phyloP scores from a whole-genome alignment of 192 early-diverging fungal species.

The Backusella circina region DNA sequence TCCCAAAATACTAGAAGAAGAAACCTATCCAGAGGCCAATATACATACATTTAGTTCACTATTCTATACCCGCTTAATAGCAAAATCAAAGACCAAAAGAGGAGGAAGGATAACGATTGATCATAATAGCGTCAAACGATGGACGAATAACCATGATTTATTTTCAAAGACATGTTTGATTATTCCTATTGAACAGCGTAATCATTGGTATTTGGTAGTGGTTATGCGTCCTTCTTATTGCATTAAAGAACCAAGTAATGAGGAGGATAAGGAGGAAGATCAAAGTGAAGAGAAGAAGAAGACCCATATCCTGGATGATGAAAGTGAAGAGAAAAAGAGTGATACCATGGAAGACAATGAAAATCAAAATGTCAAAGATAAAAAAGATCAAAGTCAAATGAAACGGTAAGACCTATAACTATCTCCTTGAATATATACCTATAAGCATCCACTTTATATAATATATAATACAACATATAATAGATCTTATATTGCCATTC shows the following conservation, averaged over 20 bases:
- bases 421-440: too few relatives aligned
- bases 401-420: not conserved
- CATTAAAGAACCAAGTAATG: not conserved
- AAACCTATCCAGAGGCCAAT: not conserved
- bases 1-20: not conserved
- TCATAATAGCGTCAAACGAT: not conserved
- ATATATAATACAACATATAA: not conserved
- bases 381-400: not conserved
- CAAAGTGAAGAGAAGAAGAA: not conserved
- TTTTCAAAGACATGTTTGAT: not conserved
- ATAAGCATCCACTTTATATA: too few relatives aligned
- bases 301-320: not conserved
- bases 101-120: not conserved
- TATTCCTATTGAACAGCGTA: not conserved
- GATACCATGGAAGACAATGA: not conserved
- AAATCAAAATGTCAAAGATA: not conserved
- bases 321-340: not conserved
- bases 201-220: constrained; percentile 6
- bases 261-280: not conserved
- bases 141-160: not conserved
- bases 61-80: not conserved
- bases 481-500: not conserved
- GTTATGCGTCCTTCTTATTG: not conserved
- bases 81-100: not conserved
- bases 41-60: constrained; percentile 4